Evolutionary conservation across 2,329 filamentous ascomycete species (phyloP), one percentile per base, ranked within the genome.

Genomic region (Colletotrichum sp.): DNA sequence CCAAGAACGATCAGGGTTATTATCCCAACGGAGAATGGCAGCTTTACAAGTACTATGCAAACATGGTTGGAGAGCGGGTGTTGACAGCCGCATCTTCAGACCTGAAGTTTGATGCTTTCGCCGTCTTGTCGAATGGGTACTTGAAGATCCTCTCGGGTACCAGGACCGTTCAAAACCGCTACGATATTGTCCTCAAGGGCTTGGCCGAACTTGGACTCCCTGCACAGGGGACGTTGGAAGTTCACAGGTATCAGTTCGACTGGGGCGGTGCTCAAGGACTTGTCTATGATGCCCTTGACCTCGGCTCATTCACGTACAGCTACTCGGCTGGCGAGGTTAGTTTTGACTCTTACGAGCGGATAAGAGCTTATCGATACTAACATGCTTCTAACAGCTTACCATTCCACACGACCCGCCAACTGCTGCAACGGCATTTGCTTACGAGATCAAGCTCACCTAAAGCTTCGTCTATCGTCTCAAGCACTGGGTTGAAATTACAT

Each of bases 401-500:
- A 52, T 52, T 13, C 44, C 44, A 52, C n/a, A 52, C 44, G 44
- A 52, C n/a, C 44, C 44, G 4, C 44, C 44, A 8, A 52, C n/a
- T 13, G 6, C n/a, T 52, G 44, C 44, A 52, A 52, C 44, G 3
- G 44, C 44, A 22, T 52, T 52, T 52, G 11, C 44, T 2, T 52
- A 52, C 0, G 44, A 52, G 11, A 52, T 52, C 0, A 22, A 52
- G 2, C 44, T 52, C 0, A 22, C 12, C 44, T 52, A 52, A 52
- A 13, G 12, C 12, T 52, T 52, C 0, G 19, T 22, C 0, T 22
- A 22, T 13, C 6, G 11, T 52, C 19, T 52, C 44, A 52, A 22
- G 44, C 0, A 52, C n/a, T 0, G 11, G 0, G 0, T 22, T 52
- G 44, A 22, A 8, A 22, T 7, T 0, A 22, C 12, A 52, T 52